These are phyloP conservation scores for Aureobasidium pullulans DNA, from an alignment of 2,329 filamentous ascomycete genomes.

Conservation along the genomic window DNA sequence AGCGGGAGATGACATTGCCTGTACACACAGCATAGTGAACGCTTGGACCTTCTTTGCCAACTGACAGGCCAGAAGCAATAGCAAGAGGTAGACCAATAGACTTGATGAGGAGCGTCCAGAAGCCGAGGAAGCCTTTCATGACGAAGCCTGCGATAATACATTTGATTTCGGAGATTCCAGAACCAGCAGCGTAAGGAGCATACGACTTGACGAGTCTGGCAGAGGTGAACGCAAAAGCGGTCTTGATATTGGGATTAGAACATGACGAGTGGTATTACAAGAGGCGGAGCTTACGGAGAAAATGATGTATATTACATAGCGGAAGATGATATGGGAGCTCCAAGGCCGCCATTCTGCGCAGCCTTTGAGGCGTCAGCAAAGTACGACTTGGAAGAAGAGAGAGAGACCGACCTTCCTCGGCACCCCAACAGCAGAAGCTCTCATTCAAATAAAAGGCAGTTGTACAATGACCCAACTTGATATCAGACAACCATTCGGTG, in stretches of 20 bases:
- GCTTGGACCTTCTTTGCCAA: conserved; percentile 94
- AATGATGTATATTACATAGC: conserved; percentile 81
- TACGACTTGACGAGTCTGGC: conserved; percentile 83
- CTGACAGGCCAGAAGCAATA: conserved; percentile 87
- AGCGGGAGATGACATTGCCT: conserved; percentile 86
- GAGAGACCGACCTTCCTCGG: conserved; percentile 54
- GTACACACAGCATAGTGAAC: conserved; percentile 99
- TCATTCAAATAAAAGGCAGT: conserved; percentile 97
- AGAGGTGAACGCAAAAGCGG: conserved; percentile 69
- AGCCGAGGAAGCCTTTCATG: conserved; percentile 95
- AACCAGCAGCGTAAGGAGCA: conserved; percentile 92
- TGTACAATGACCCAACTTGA: conserved; percentile 92
- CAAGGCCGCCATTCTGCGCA: conserved; percentile 86
- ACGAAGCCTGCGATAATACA: conserved; percentile 98
- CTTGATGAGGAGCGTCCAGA: conserved; percentile 89
- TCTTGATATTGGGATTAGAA: background rate
- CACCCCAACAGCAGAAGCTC: conserved; percentile 96
- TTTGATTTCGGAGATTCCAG: conserved; percentile 97
- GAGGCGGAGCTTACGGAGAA: conserved; percentile 57
- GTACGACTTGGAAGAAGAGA: conserved; percentile 34
- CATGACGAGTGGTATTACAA: background rate
- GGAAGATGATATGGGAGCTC: conserved; percentile 69
- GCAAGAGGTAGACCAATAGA: conserved; percentile 83
- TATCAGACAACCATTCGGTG: conserved; percentile 92
- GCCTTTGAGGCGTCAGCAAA: conserved; percentile 40